phyloP scores from a whole-genome alignment of 176 grass and related monocot genomes.

The Tillandsia fasciculata region DNA sequence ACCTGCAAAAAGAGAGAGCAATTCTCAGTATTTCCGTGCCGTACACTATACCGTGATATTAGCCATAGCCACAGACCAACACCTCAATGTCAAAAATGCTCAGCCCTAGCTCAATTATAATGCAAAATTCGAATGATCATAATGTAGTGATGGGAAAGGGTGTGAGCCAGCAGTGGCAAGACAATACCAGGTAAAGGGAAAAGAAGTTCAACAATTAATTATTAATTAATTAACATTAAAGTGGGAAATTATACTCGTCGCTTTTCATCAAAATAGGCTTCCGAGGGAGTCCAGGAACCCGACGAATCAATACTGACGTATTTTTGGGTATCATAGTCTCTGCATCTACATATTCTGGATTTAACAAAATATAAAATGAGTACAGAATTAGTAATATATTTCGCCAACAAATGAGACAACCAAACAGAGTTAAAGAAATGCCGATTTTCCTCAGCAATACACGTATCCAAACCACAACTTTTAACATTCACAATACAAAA shows the following conservation, averaged over 20 bases:
- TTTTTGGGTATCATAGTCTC: conserved; percentile 29
- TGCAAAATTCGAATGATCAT: too few species aligned
- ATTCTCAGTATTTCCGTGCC: conserved; percentile 9
- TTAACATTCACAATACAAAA: not conserved
- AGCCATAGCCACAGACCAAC: not conserved
- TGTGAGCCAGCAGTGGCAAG: not conserved
- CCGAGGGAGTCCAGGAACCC: conserved; percentile 23
- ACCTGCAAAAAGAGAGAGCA: conserved; percentile 21
- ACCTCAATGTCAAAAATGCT: not conserved
- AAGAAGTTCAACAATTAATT: not conserved
- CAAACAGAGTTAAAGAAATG: not conserved
- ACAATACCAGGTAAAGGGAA: not conserved
- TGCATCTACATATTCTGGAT: conserved; percentile 55
- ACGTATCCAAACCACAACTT: not conserved
- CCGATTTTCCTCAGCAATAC: not conserved
- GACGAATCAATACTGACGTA: conserved; percentile 41
- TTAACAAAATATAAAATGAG: conserved; percentile 22
- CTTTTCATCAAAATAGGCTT: conserved; percentile 7
- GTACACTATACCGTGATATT: conserved; percentile 1
- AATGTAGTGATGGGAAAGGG: too few species aligned
- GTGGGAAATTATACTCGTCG: not conserved
- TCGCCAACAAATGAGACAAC: not conserved
- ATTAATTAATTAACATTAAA: not conserved
- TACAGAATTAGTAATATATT: conserved; percentile 12
- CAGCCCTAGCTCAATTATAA: not conserved